phyloP scores from a whole-genome alignment of 2,329 filamentous ascomycete genomes.

The Botrytis sinoallii region DNA sequence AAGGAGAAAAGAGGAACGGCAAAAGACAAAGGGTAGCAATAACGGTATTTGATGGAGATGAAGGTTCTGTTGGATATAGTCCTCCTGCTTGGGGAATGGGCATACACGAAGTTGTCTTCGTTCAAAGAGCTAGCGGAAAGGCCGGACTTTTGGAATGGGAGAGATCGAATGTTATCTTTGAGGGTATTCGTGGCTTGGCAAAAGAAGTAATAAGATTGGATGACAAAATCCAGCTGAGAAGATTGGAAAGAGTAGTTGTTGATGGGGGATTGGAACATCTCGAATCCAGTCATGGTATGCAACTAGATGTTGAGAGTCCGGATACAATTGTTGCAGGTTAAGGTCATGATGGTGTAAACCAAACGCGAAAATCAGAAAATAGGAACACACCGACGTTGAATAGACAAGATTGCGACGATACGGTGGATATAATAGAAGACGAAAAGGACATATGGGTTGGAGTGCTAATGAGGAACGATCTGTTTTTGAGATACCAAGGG shows the following conservation, averaged over 20 bases:
- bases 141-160: conserved; percentile 30
- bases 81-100: conserved; percentile 31
- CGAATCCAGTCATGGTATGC: conserved; percentile 23
- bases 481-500: conserved; percentile 6
- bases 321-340: conserved; percentile 31
- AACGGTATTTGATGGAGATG: conserved; percentile 30
- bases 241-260: conserved; percentile 28
- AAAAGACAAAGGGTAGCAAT: conserved; percentile 25
- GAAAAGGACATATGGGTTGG: not conserved
- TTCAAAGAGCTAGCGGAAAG: conserved; percentile 29
- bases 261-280: not conserved
- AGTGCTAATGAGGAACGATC: not conserved
- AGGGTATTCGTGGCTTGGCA: conserved; percentile 31
- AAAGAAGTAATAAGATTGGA: conserved; percentile 25
- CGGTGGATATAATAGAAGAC: not conserved
- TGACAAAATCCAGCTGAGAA: conserved; percentile 23
- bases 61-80: conserved; percentile 23
- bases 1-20: conserved; percentile 12
- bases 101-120: conserved; percentile 30
- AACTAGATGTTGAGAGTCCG: conserved; percentile 33
- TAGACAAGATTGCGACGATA: not conserved
- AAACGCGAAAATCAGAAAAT: not conserved
- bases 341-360: conserved; percentile 8
- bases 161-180: conserved; percentile 28
- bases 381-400: not conserved